Conservation (phyloP, 2,329 filamentous ascomycete genomes). For the Chrysoporthe deuterocubensis region DNA sequence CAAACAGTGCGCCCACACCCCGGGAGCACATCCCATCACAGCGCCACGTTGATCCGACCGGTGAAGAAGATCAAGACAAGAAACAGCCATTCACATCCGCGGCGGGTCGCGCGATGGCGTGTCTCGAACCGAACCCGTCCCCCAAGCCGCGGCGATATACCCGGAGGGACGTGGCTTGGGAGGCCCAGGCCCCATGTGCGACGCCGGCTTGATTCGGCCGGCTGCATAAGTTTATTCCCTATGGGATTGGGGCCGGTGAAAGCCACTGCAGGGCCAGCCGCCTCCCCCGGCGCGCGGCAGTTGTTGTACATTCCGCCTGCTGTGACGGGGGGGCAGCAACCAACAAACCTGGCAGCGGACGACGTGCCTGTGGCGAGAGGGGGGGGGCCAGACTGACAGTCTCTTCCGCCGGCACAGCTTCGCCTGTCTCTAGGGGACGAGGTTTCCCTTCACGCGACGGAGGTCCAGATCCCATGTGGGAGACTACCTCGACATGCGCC, state of each 20-base stretch:
- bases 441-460: neutral
- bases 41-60: neutral
- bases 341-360: too few species aligned
- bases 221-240: neutral
- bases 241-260: neutral
- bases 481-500: constrained; percentile 9
- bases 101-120: neutral
- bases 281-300: neutral
- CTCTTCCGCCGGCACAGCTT: neutral
- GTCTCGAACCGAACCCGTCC: neutral
- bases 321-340: neutral
- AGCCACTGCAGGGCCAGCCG: neutral
- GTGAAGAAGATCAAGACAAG: neutral
- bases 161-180: constrained; percentile 3
- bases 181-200: neutral
- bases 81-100: neutral
- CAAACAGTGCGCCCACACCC: neutral
- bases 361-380: too few species aligned
- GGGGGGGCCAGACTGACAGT: neutral
- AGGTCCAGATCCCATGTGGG: constrained; percentile 3
- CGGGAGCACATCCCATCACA: neutral
- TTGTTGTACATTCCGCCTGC: neutral
- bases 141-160: neutral
- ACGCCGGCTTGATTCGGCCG: constrained; percentile 1
- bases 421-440: too few species aligned